A percentile compares a stretch with the other conserved stretches of the same genome.
phyloP scores from a whole-genome alignment of 345 rosid genomes.

The Dovyalis caffra region DNA sequence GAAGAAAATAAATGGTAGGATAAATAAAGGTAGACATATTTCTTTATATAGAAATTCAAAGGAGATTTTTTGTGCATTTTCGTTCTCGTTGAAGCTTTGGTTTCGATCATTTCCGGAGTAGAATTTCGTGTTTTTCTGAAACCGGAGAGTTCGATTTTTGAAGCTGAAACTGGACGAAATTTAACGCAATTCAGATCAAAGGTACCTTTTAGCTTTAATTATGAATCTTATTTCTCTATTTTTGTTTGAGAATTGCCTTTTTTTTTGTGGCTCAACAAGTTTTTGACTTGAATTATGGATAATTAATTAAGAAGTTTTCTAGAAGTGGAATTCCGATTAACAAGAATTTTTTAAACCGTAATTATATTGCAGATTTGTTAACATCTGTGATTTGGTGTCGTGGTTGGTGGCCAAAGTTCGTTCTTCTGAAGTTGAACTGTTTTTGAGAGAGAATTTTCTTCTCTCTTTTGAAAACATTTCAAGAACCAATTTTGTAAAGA shows the following conservation, averaged over 20 bases:
- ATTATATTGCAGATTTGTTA: background rate
- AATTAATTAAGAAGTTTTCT: background rate
- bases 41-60: slow-evolving; percentile 18
- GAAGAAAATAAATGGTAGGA: background rate
- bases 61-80: slow-evolving; percentile 33
- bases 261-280: too few species aligned
- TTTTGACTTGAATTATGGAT: background rate
- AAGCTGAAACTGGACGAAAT: slow-evolving; percentile 17
- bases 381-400: background rate
- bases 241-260: too few species aligned
- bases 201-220: slow-evolving; percentile 15
- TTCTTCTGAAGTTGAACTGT: too few species aligned
- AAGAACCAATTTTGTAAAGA: background rate
- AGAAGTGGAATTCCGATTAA: background rate
- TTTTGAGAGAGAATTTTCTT: too few species aligned
- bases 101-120: background rate
- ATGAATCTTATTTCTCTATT: background rate
- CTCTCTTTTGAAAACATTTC: too few species aligned
- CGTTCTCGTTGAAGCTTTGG: background rate
- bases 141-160: slow-evolving; percentile 1
- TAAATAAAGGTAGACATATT: background rate
- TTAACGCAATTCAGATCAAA: slow-evolving; percentile 35
- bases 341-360: background rate
- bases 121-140: slow-evolving; percentile 5
- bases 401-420: background rate